Conservation (phyloP, 192 early-diverging fungal species). For the Gamsiella multidivaricata region DNA sequence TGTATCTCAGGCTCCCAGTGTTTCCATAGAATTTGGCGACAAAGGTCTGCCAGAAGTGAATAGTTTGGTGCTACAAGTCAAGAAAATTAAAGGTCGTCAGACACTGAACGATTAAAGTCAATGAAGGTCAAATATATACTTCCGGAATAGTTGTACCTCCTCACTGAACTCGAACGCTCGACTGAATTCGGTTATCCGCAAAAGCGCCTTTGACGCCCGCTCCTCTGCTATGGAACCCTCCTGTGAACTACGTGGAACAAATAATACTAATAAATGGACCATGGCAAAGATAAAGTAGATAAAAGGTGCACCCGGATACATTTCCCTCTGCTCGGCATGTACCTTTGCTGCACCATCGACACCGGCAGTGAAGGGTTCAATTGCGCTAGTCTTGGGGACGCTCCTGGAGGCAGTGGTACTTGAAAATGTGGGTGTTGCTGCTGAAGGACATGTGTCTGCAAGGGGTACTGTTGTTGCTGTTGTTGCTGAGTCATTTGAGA, state of each 20-base stretch:
- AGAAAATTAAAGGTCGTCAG: neutral
- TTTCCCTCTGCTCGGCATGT: too few species aligned
- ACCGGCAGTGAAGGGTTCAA: neutral
- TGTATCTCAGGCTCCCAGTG: constrained; percentile 23
- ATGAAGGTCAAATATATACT: neutral
- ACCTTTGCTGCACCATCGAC: neutral
- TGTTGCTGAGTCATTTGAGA: too few species aligned
- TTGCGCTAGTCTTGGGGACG: too few species aligned
- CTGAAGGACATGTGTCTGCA: neutral
- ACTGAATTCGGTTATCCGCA: constrained; percentile 23
- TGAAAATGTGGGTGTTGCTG: constrained; percentile 1
- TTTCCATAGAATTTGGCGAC: constrained; percentile 23
- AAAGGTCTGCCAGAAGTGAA: constrained; percentile 25
- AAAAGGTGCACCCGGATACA: too few species aligned
- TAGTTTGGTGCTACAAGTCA: neutral
- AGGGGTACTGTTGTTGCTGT: neutral
- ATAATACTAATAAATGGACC: neutral
- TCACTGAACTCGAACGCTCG: constrained; percentile 9
- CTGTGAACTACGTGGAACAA: neutral
- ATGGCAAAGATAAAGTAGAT: too few species aligned
- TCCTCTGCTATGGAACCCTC: constrained; percentile 10
- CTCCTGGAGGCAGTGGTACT: neutral
- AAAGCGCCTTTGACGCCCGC: constrained; percentile 14
- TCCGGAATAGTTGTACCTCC: constrained; percentile 7
- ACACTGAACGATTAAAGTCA: neutral